A percentile compares a stretch with the other conserved stretches of the same genome.
Conservation (phyloP, 2,329 filamentous ascomycete species). For the Aspergillus viridinutans region DNA sequence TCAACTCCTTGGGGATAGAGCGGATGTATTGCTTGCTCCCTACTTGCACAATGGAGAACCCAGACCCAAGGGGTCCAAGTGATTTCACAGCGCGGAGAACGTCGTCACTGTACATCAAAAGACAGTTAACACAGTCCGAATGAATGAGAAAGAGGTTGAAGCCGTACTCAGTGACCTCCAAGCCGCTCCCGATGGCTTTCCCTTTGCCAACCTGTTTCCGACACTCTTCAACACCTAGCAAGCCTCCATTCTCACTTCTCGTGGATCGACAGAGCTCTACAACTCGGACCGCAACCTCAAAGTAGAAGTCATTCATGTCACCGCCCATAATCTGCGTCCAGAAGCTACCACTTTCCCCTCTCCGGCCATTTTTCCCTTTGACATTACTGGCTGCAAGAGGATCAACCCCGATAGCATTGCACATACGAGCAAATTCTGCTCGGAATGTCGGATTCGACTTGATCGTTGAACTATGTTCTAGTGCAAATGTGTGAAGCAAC, state of each 20-base stretch:
- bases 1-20: slow-evolving; percentile 90
- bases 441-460: slow-evolving; percentile 92
- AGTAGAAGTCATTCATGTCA: slow-evolving; percentile 97
- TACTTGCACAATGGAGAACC: slow-evolving; percentile 79
- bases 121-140: not conserved
- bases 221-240: slow-evolving; percentile 81
- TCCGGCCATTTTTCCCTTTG: slow-evolving; percentile 46
- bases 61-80: slow-evolving; percentile 79
- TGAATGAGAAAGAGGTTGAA: not conserved
- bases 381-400: slow-evolving; percentile 70
- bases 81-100: slow-evolving; percentile 84
- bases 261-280: slow-evolving; percentile 89
- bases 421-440: slow-evolving; percentile 98
- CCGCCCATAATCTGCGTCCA: slow-evolving; percentile 91
- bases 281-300: slow-evolving; percentile 90
- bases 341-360: slow-evolving; percentile 59
- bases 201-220: slow-evolving; percentile 68
- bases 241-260: slow-evolving; percentile 82
- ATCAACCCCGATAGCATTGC: slow-evolving; percentile 92
- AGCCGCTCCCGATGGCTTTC: slow-evolving; percentile 67
- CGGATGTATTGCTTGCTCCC: slow-evolving; percentile 84
- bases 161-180: slow-evolving; percentile 71
- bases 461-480: slow-evolving; percentile 93
- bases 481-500: slow-evolving; percentile 87
- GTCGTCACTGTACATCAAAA: slow-evolving; percentile 61